Conservation (phyloP, 1,284 basidiomycete species). For the Amylostereum areolatum region DNA sequence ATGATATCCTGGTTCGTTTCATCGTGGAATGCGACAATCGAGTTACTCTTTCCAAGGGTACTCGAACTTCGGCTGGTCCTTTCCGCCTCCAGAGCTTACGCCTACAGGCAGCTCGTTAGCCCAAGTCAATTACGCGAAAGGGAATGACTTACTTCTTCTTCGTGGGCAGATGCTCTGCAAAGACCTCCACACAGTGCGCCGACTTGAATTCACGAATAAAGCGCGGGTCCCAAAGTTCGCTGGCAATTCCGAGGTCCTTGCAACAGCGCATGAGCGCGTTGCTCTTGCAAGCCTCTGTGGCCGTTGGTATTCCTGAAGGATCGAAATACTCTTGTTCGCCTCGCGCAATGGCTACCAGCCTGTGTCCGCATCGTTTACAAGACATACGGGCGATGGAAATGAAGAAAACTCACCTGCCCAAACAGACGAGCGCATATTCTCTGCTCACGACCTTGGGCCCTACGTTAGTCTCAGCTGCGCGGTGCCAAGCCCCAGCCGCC, state of each 20-base stretch:
- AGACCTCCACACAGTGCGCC: slow-evolving; percentile 82
- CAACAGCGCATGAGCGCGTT: slow-evolving; percentile 98
- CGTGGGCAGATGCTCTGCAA: slow-evolving; percentile 72
- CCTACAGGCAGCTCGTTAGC: slow-evolving; percentile 34
- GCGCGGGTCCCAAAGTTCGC: slow-evolving; percentile 96
- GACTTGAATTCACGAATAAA: slow-evolving; percentile 94
- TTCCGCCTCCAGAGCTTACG: slow-evolving; percentile 89
- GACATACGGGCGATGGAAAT: background rate
- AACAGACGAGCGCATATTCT: slow-evolving; percentile 93
- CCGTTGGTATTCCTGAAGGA: slow-evolving; percentile 86
- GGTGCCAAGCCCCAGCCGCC: slow-evolving; percentile 98
- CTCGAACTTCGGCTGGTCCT: slow-evolving; percentile 78
- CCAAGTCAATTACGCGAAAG: background rate
- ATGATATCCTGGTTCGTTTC: too few relatives aligned
- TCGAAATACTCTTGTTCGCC: slow-evolving; percentile 99
- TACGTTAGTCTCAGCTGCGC: slow-evolving; percentile 88
- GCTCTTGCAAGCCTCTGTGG: slow-evolving; percentile 92
- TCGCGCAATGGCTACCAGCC: slow-evolving; percentile 85
- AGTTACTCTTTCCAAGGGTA: slow-evolving; percentile 80
- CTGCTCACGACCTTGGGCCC: slow-evolving; percentile 84
- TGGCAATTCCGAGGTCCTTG: slow-evolving; percentile 95
- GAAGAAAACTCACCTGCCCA: slow-evolving; percentile 63
- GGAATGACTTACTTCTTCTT: slow-evolving; percentile 77
- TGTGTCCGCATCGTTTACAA: slow-evolving; percentile 23
- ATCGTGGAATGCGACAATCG: background rate